A percentile compares a stretch with the other conserved stretches of the same genome.
These are phyloP conservation scores for Ophiostoma angusticollis DNA, from an alignment of 2,329 filamentous ascomycete species.

Conservation along the genomic window DNA sequence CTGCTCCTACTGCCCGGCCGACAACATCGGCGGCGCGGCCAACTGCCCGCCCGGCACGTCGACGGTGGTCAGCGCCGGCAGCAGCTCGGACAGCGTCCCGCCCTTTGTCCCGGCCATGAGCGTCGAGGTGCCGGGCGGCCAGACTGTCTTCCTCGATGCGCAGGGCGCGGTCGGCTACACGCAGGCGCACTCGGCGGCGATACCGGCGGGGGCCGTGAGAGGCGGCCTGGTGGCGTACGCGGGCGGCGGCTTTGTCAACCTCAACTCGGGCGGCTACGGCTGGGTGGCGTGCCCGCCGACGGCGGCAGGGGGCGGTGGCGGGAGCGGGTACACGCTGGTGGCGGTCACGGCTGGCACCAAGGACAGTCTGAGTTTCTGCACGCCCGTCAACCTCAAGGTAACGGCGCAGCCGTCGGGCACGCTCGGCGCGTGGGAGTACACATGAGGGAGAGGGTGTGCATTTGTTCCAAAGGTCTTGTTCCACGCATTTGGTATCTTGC, in stretches of 20 bases:
- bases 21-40: conserved; percentile 12
- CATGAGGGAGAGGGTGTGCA: too few relatives aligned
- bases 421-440: conserved; percentile 21
- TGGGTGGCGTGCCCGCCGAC: conserved; percentile 20
- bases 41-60: conserved; percentile 18
- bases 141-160: conserved; percentile 20
- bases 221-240: conserved; percentile 20
- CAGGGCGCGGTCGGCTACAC: conserved; percentile 21
- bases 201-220: conserved; percentile 17
- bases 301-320: conserved; percentile 13
- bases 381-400: conserved; percentile 19
- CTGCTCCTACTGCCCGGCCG: conserved; percentile 20
- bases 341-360: conserved; percentile 18
- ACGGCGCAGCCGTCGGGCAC: conserved; percentile 14
- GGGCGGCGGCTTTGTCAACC: conserved; percentile 22
- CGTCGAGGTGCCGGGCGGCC: conserved; percentile 22
- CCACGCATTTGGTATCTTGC: too few relatives aligned
- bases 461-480: too few relatives aligned
- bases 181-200: conserved; percentile 22
- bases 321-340: conserved; percentile 18
- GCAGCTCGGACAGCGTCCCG: not conserved
- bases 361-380: conserved; percentile 14
- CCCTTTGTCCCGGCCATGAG: conserved; percentile 20
- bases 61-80: conserved; percentile 16
- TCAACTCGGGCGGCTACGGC: conserved; percentile 20